phyloP scores from a whole-genome alignment of 2,329 filamentous ascomycete species.

The Hymenoscyphus occultus region DNA sequence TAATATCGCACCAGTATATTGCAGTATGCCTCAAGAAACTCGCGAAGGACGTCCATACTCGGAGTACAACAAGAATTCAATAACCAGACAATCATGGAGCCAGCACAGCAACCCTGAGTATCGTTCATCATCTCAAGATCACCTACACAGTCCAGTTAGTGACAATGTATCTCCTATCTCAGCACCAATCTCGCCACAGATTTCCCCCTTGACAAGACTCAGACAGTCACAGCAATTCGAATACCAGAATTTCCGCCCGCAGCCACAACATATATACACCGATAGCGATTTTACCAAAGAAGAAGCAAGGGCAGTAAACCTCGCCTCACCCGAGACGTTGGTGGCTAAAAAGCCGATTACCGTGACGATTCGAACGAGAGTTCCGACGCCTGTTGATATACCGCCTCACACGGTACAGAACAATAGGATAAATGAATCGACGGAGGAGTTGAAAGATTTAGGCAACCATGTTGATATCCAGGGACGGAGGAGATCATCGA shows the following conservation, averaged over 20 bases:
- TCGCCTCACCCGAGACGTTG: background rate
- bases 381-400: background rate
- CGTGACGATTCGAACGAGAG: conserved; percentile 2
- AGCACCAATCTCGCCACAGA: background rate
- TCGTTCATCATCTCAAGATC: background rate
- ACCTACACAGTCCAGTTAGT: background rate
- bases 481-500: conserved; percentile 5
- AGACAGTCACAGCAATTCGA: background rate
- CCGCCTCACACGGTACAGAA: background rate
- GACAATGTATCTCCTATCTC: conserved; percentile 9
- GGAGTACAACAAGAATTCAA: background rate
- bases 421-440: background rate
- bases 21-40: conserved; percentile 4
- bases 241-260: background rate
- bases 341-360: conserved; percentile 8
- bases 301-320: background rate
- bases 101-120: background rate
- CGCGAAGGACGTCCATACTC: background rate
- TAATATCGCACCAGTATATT: background rate
- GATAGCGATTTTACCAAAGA: background rate
- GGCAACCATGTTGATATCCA: conserved; percentile 12
- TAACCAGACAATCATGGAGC: background rate
- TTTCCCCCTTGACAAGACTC: background rate
- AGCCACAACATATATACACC: conserved; percentile 5
- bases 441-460: background rate